Evolutionary conservation across 2,329 filamentous ascomycete species (phyloP), one percentile per base, ranked within the genome.

Genomic region (Trichophaea hybrida): DNA sequence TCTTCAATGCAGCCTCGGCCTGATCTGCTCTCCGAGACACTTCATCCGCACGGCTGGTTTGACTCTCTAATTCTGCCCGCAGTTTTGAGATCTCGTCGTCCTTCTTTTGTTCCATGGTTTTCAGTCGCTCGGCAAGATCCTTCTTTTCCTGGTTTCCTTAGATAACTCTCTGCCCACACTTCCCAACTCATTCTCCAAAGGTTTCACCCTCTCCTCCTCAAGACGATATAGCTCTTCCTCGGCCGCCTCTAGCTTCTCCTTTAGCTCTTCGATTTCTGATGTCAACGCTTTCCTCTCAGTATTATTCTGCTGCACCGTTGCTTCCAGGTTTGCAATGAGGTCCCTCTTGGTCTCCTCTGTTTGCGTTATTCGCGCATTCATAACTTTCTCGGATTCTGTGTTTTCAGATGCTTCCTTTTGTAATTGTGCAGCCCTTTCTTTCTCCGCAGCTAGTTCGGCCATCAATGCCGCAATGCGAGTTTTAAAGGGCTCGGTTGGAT

Each of bases 191-290:
- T 79, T 79, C 38, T 74, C 76, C 13, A 84, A 71, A 54, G 77
- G 79, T 58, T 87, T 81, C 13, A 94, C 73, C 67, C 95, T 86
- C 13, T 79, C 75, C 68, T 89, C 84, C 66, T 96, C 88, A 48
- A 91, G 80, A 61, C 88, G 80, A 67, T 96, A 90, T 55, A 97
- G 80, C 69, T 95, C 90, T 68, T 96, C 90, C 72, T 98, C 93
- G 5, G 86, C 79, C 67, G 97, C 88, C 69, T 97, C 93, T 0
- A 93, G 76, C 56, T 84, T 85, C 57, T 83, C 77, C 69, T 85
- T 90, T 59, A 90, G 78, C 12, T 80, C 79, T 66, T 83, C 84
- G 59, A 93, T 83, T 70, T 97, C 90, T 13, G 81, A 77, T 67
- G 95, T 87, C 0, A 97, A 76, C 7, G 83, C 85, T 68, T 86